Evolutionary conservation across 2,329 filamentous ascomycete genomes (phyloP).

Genomic region (Fusarium sp.): DNA sequence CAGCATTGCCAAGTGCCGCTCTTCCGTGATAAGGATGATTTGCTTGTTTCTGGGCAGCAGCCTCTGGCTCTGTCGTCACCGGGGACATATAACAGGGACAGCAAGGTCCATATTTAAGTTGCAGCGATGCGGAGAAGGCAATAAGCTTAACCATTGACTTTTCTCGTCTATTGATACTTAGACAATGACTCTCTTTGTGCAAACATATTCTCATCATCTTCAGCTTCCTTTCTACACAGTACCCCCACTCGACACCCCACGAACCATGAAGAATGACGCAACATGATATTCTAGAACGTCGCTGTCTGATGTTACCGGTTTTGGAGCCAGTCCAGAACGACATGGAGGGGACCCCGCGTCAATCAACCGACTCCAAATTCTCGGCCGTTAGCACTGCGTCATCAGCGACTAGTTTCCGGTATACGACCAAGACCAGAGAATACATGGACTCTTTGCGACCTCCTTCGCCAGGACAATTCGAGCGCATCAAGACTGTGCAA

Average conservation of each 20-base stretch:
- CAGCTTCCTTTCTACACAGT: constrained; percentile 7
- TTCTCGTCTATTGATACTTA: neutral
- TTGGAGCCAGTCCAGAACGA: constrained; percentile 19
- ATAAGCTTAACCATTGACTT: neutral
- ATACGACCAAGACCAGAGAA: constrained; percentile 49
- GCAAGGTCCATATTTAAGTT: constrained; percentile 5
- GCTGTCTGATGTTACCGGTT: constrained; percentile 31
- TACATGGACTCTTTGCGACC: constrained; percentile 64
- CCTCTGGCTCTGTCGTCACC: constrained; percentile 15
- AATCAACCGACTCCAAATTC: constrained; percentile 27
- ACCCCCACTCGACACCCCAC: constrained; percentile 29
- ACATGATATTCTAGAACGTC: constrained; percentile 40
- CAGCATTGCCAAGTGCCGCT: constrained; percentile 38
- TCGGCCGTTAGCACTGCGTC: constrained; percentile 33
- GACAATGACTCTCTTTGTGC: neutral
- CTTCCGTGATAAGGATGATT: constrained; percentile 25
- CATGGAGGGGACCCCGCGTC: constrained; percentile 31
- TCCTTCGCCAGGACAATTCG: constrained; percentile 59
- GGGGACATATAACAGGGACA: constrained; percentile 15
- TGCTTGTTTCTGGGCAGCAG: constrained; percentile 11
- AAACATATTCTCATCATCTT: constrained; percentile 10
- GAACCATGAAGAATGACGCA: constrained; percentile 40
- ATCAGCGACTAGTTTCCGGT: constrained; percentile 20
- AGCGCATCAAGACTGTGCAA: constrained; percentile 62
- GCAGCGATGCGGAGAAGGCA: neutral